Evolutionary conservation across 2,329 filamentous ascomycete genomes (phyloP).

Genomic region (Emergomyces orientalis): DNA sequence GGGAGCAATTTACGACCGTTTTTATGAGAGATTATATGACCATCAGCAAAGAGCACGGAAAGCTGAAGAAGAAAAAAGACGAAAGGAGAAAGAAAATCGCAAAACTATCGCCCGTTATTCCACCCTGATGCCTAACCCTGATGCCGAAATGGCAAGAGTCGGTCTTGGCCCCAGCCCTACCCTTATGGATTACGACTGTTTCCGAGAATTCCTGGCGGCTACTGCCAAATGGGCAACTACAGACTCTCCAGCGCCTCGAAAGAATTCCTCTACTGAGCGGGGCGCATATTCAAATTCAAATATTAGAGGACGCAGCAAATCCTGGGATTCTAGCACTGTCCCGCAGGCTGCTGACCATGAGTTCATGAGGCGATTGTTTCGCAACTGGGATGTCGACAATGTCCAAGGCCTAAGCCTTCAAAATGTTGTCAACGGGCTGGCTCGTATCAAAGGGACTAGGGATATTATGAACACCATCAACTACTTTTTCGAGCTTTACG

Average conservation of each 20-base stretch:
- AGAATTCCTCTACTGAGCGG: constrained; percentile 41
- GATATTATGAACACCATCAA: constrained; percentile 98
- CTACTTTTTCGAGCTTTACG: constrained; percentile 96
- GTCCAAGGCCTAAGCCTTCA: constrained; percentile 73
- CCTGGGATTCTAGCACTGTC: constrained; percentile 46
- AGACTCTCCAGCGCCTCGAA: constrained; percentile 60
- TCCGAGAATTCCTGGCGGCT: constrained; percentile 82
- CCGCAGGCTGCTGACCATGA: constrained; percentile 82
- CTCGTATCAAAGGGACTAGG: constrained; percentile 80
- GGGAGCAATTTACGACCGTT: constrained; percentile 83
- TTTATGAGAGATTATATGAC: constrained; percentile 87
- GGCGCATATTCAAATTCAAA: constrained; percentile 53
- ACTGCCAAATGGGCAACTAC: constrained; percentile 90
- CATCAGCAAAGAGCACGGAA: constrained; percentile 73
- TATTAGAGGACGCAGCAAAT: constrained; percentile 43
- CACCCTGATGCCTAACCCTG: constrained; percentile 39
- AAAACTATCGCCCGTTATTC: constrained; percentile 30
- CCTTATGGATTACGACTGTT: constrained; percentile 95
- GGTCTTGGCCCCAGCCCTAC: constrained; percentile 82
- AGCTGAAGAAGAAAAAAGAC: constrained; percentile 63
- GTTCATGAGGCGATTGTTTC: constrained; percentile 80
- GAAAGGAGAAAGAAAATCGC: constrained; percentile 51
- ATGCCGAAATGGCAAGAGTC: constrained; percentile 73
- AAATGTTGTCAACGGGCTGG: constrained; percentile 83
- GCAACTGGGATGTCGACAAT: constrained; percentile 74